A percentile compares a stretch with the other conserved stretches of the same genome.
Conservation (phyloP, 2,329 filamentous ascomycete species). For the Colletotrichum theobromicola region DNA sequence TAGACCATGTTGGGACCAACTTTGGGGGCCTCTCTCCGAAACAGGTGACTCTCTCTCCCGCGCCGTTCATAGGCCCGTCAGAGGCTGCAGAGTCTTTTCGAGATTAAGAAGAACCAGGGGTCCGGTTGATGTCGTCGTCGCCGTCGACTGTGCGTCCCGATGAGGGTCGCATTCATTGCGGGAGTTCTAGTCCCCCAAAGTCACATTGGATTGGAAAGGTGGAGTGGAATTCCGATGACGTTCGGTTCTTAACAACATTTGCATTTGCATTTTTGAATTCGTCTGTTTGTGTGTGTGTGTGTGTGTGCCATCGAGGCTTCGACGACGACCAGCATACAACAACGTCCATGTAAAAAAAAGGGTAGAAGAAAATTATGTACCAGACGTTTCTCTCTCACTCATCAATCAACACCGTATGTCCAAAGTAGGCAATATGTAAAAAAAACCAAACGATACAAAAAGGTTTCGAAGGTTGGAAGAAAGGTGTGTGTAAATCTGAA, state of each 20-base stretch:
- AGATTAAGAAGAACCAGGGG: not conserved
- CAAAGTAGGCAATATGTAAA: not conserved
- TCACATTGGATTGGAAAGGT: not conserved
- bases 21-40: not conserved
- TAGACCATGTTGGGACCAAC: not conserved
- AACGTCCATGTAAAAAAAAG: too few relatives aligned
- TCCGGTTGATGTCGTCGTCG: not conserved
- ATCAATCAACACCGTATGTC: not conserved
- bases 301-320: not conserved
- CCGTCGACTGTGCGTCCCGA: not conserved
- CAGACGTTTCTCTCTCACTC: not conserved
- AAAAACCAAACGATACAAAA: not conserved
- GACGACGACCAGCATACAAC: not conserved
- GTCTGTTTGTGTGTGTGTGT: not conserved
- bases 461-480: not conserved
- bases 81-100: not conserved
- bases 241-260: not conserved
- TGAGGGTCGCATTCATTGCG: not conserved
- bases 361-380: not conserved
- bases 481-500: not conserved
- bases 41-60: not conserved
- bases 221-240: not conserved
- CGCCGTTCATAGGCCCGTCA: not conserved
- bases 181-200: not conserved
- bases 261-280: not conserved